Base-by-base conservation (phyloP, 208 protist species). In the Acanthamoeba healyi region DNA sequence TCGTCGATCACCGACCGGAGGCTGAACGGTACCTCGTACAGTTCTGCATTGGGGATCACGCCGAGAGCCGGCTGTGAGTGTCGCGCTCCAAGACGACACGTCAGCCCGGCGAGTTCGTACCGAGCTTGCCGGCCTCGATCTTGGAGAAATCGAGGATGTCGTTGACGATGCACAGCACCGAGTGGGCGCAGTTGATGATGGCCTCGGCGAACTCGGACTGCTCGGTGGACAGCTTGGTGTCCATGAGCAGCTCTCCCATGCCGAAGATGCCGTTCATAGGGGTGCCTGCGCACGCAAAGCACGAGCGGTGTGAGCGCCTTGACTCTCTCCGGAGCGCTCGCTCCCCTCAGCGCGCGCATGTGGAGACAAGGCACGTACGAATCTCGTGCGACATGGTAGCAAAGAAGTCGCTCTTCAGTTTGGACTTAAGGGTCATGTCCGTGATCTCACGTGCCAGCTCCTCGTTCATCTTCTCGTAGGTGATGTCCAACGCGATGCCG, bases 1-100 rank as follows among this genome's bases (percentile, higher is more conserved):
- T 86, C 77, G 29, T 86, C 77, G 77, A 86, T 86, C 46, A 86
- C 77, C 77, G 65, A 82, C 24, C 40, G 89, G 19, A 93, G 42
- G 65, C 51, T 93, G 89, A 93, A 93, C 22, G 51, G 89, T 63
- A 93, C 89, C 44, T 93, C 34, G 54, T 88, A 65, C 88, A 91
- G 42, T 67, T 96, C 95, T 70, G 81, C 89, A 56, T 40, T 7
- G 29, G 14, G 4, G 74, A 29, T 26, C 40, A 44, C 6, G 9
- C 19, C 4, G 4, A 72, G 63, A n/a, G n/a, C n/a, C n/a, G n/a
- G n/a, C n/a, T 72, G 63, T 72, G n/a, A 36, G 32, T 24, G 12
- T 17, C 65, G 29, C 1, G 42, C 74, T n/a, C n/a, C n/a, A n/a
- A 84, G 26, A 51, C 0, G 42, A 40, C 29, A 86, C 32, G 44